A percentile compares a stretch with the other conserved stretches of the same genome.
Evolutionary conservation across 768 basidiomycete genomes (phyloP).

Genomic region (Rubroboletus satanas): DNA sequence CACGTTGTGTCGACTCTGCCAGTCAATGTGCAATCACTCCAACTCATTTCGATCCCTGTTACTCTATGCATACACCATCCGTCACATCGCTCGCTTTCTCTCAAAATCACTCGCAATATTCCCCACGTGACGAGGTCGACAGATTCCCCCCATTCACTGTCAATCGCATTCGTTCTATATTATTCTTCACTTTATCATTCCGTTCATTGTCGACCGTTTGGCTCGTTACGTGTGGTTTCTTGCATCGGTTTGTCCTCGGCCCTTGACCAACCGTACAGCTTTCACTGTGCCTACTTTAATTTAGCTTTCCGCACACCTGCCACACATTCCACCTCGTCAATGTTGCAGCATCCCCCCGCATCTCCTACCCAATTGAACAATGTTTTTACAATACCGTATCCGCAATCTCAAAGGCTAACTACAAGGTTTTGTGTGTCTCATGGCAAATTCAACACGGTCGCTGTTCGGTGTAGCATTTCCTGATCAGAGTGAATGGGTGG

Average conservation of each 20-base stretch:
- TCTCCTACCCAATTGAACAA: slow-evolving; percentile 38
- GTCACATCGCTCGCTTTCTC: slow-evolving; percentile 43
- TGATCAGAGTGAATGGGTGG: slow-evolving; percentile 12
- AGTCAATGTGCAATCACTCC: slow-evolving; percentile 37
- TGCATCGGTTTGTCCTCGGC: slow-evolving; percentile 28
- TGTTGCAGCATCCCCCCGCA: slow-evolving; percentile 45
- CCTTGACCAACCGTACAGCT: slow-evolving; percentile 24
- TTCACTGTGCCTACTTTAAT: slow-evolving; percentile 34
- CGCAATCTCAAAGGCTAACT: slow-evolving; percentile 30
- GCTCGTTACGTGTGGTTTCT: slow-evolving; percentile 34
- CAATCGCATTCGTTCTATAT: slow-evolving; percentile 62
- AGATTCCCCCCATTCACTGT: slow-evolving; percentile 43
- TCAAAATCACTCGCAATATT: slow-evolving; percentile 43
- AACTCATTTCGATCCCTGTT: slow-evolving; percentile 42
- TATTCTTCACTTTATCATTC: slow-evolving; percentile 81
- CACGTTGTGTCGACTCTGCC: slow-evolving; percentile 18
- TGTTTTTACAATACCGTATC: slow-evolving; percentile 36
- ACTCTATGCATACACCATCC: slow-evolving; percentile 55
- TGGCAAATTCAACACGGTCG: slow-evolving; percentile 5
- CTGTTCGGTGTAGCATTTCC: slow-evolving; percentile 2
- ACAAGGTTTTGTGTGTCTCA: slow-evolving; percentile 23
- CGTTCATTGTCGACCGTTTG: slow-evolving; percentile 39
- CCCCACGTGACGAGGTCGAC: slow-evolving; percentile 52
- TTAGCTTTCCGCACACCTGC: slow-evolving; percentile 29
- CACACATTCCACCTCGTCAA: slow-evolving; percentile 34